These are phyloP conservation scores for Salpingoeca rosetta DNA, from an alignment of 78 protist species.

Conservation along the genomic window DNA sequence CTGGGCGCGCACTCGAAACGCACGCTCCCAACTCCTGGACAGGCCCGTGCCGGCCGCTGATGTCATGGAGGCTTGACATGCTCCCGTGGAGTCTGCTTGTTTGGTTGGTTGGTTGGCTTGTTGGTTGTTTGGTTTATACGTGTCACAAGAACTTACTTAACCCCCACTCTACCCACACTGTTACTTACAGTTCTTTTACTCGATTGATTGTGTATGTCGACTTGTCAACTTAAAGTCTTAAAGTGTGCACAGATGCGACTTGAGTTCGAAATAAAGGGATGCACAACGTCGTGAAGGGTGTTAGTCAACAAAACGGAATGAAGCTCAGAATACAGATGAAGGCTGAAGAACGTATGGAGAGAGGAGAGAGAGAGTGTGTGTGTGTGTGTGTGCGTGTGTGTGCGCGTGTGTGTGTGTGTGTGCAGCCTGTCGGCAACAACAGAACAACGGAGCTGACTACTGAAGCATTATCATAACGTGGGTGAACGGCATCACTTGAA, in stretches of 20 bases:
- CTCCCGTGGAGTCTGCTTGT: too few relatives aligned
- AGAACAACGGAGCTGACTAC: neutral
- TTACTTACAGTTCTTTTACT: neutral
- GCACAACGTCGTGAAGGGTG: too few relatives aligned
- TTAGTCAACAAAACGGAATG: neutral
- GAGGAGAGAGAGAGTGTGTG: neutral
- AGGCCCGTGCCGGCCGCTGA: too few relatives aligned
- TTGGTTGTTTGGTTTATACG: too few relatives aligned
- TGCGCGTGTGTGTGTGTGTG: neutral
- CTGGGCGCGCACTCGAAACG: too few relatives aligned
- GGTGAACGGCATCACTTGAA: neutral
- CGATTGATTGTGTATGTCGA: slow-evolving; percentile 5
- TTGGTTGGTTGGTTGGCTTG: too few relatives aligned
- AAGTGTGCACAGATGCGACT: neutral
- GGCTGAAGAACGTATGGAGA: neutral
- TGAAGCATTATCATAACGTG: neutral
- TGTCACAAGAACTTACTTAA: too few relatives aligned
- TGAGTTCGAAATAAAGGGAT: neutral
- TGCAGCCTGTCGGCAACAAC: too few relatives aligned
- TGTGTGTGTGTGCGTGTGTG: slow-evolving; percentile 2
- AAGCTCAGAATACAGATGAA: neutral
- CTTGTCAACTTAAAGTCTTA: neutral
- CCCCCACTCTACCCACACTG: too few relatives aligned
- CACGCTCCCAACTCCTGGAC: too few relatives aligned
- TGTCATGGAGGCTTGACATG: too few relatives aligned